These are phyloP conservation scores for Cystobasidiopsis lactophilus DNA, from an alignment of 768 basidiomycete species.

Conservation along the genomic window DNA sequence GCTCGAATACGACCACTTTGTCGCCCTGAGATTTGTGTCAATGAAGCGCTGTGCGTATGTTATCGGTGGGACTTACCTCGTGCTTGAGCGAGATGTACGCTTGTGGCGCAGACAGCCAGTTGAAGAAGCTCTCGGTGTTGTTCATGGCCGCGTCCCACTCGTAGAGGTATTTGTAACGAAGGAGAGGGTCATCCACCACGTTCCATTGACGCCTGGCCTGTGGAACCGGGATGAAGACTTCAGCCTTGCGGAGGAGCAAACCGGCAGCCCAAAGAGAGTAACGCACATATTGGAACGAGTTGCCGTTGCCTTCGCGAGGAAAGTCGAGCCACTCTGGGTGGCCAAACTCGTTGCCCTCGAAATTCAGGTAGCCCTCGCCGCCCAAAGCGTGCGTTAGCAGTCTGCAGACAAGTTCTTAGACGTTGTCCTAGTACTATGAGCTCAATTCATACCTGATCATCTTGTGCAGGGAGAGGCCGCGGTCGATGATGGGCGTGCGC, in stretches of 20 bases:
- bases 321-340: constrained; percentile 99
- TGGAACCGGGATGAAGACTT: background rate
- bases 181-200: constrained; percentile 55
- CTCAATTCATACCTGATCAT: constrained; percentile 54
- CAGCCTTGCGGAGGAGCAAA: background rate
- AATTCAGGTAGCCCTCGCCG: constrained; percentile 93
- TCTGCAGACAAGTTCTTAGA: constrained; percentile 29
- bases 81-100: constrained; percentile 88
- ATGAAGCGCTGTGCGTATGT: background rate
- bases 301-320: constrained; percentile 81
- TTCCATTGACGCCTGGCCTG: constrained; percentile 85
- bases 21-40: constrained; percentile 36
- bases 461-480: constrained; percentile 85
- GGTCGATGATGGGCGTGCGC: constrained; percentile 61
- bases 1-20: constrained; percentile 84
- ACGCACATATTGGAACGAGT: constrained; percentile 64
- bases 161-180: constrained; percentile 87
- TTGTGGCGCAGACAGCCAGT: constrained; percentile 67
- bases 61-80: constrained; percentile 29
- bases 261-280: background rate
- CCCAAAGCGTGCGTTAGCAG: constrained; percentile 77
- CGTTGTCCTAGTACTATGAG: too few relatives aligned
- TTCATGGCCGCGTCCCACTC: constrained; percentile 90
- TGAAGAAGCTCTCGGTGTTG: constrained; percentile 48
- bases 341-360: constrained; percentile 69